Percentiles rank a stretch among this genome's conserved stretches.
phyloP scores from a whole-genome alignment of 345 rosid species.

The Eucalyptus tenuipes region DNA sequence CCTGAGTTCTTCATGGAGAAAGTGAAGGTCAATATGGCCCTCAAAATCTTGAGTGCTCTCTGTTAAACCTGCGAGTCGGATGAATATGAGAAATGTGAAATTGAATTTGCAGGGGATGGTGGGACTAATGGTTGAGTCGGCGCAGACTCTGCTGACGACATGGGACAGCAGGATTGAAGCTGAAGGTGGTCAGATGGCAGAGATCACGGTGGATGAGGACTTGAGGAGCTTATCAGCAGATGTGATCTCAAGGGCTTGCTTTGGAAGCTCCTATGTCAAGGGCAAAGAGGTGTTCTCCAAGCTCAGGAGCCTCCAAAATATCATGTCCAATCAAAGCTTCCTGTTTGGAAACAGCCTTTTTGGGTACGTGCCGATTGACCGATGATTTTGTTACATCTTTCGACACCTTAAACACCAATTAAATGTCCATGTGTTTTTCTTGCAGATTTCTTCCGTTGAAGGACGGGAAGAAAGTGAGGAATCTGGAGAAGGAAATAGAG shows the following conservation, averaged over 20 bases:
- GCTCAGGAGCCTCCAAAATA: constrained; percentile 42
- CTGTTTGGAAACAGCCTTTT: constrained; percentile 13
- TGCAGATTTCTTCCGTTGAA: constrained; percentile 19
- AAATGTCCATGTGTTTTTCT: not conserved
- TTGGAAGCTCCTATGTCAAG: constrained; percentile 39
- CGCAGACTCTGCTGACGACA: constrained; percentile 24
- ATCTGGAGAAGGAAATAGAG: constrained; percentile 50
- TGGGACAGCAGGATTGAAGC: constrained; percentile 35
- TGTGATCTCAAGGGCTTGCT: constrained; percentile 53
- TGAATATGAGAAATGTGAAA: not conserved
- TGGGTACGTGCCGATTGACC: constrained; percentile 4
- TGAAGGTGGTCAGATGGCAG: constrained; percentile 9
- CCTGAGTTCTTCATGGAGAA: constrained; percentile 70
- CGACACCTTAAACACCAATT: not conserved
- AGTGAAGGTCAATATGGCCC: constrained; percentile 41
- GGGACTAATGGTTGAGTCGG: constrained; percentile 45
- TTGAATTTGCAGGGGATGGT: constrained; percentile 40
- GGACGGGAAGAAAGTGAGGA: constrained; percentile 20
- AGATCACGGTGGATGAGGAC: constrained; percentile 34
- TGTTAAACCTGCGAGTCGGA: not conserved
- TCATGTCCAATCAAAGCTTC: constrained; percentile 21
- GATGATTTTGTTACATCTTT: not conserved
- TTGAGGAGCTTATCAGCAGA: constrained; percentile 43
- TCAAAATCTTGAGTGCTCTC: not conserved
- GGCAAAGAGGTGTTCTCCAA: constrained; percentile 50